Base-by-base conservation (phyloP, 2,329 filamentous ascomycete genomes). In the Grosmannia penicillata region DNA sequence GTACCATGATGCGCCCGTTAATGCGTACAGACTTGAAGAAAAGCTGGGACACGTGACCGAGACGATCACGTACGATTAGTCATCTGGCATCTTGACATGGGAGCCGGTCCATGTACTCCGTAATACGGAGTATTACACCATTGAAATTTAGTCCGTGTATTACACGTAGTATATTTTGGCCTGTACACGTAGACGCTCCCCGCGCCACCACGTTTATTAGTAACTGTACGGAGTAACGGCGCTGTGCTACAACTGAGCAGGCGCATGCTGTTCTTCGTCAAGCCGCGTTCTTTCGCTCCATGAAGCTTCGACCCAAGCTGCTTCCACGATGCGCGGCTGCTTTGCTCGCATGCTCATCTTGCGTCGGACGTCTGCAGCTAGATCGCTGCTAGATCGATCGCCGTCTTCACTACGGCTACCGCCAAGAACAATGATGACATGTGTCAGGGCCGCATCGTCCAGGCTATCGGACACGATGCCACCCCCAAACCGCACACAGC, bases 251-350 rank as follows among this genome's bases (percentile, higher is more conserved):
- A 57, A n/a, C n/a, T n/a, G n/a, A n/a, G n/a, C 45, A 4, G 46
- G 45, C 8, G 50, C 53, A 49, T 69, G 75, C 29, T 61, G 58
- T 50, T 89, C 83, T 59, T 95, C 89, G 47, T 93, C 84, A 33
- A 95, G 55, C 43, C 82, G 51, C 1, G 85, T 93, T 45, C 66
- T 68, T 54, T 89, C 83, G 42, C 64, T 65, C 85, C 87, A 94
- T 50, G 82, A 83, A 37, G 81, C 75, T 36, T 78, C 68, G 1
- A 95, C 59, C 91, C 91, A 98, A 13, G 64, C 62, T 9, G 66
- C 55, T 0, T 61, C 70, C 3, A 95, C 80, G 7, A 89, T 58
- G 45, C 83, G 66, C 1, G 87, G 83, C 26, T 86, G 57, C 38
- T 53, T 59, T 7, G 52, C 55, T 37, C 67, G 55, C 17, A 48